Conservation (phyloP, 1,139 yeast species). For the Pichia sp. region DNA sequence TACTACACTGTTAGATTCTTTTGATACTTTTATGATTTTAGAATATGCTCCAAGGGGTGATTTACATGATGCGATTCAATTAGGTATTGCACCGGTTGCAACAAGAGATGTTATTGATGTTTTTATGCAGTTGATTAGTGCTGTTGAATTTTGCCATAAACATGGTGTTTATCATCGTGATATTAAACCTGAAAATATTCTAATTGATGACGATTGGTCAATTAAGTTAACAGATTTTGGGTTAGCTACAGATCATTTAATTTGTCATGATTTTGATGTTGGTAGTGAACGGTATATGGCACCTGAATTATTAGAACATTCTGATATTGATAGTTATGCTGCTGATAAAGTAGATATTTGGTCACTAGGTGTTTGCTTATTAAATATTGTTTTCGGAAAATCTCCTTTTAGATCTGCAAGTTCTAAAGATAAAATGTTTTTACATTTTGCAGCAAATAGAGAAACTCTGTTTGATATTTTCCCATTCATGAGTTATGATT, state of each 20-base stretch:
- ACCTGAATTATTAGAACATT: slow-evolving; percentile 72
- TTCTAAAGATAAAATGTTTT: slow-evolving; percentile 75
- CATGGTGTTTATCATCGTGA: slow-evolving; percentile 75
- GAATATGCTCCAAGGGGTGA: slow-evolving; percentile 93
- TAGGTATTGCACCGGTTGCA: slow-evolving; percentile 73
- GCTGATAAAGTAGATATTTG: slow-evolving; percentile 88
- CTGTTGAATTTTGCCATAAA: slow-evolving; percentile 70
- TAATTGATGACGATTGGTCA: slow-evolving; percentile 88
- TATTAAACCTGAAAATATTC: slow-evolving; percentile 90
- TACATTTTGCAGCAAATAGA: slow-evolving; percentile 81
- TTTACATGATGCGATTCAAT: slow-evolving; percentile 84
- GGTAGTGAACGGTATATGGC: slow-evolving; percentile 98
- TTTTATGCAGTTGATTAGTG: slow-evolving; percentile 68
- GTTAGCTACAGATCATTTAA: slow-evolving; percentile 68
- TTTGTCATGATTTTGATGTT: slow-evolving; percentile 76
- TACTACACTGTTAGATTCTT: slow-evolving; percentile 64
- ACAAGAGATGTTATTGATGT: slow-evolving; percentile 71
- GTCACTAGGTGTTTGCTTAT: slow-evolving; percentile 83
- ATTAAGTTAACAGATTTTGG: slow-evolving; percentile 97
- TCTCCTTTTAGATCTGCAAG: slow-evolving; percentile 86
- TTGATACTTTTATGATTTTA: slow-evolving; percentile 73
- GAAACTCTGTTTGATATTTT: slow-evolving; percentile 90
- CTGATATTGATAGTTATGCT: slow-evolving; percentile 58
- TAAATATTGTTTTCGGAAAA: slow-evolving; percentile 83
- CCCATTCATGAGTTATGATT: slow-evolving; percentile 81